Base-by-base conservation (phyloP, 2,329 filamentous ascomycete species). In the Fusarium piperis region DNA sequence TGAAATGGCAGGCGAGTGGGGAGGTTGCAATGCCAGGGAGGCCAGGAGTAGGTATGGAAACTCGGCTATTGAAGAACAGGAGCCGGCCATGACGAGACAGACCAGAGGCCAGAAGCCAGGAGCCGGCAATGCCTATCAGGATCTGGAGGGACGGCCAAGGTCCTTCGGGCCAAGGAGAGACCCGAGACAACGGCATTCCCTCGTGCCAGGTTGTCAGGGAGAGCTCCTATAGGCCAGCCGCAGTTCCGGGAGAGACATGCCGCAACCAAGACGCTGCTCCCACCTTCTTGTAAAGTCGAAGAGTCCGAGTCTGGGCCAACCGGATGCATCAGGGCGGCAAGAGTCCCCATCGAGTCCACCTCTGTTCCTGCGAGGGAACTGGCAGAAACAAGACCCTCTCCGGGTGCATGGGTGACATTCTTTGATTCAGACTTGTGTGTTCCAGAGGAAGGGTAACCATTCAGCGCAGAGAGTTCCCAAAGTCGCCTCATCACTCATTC, bases 361-460 rank as follows among this genome's bases (percentile, higher is more conserved):
- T 36, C 32, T 41, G 35, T 39, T 52, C 52, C 38, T 23, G 26
- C 32, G 39, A 60, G 23, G 20, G 32, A 35, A 36, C 20, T 51
- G 56, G 20, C 15, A 59, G 7, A 18, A 20, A 23, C 58, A 38
- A 16, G 41, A 33, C n/a, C n/a, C 30, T 52, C 58, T 28, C 20
- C 16, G 57, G 57, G 8, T 20, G 30, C 32, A 36, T 26, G 18
- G 39, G 16, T 28, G 41, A 20, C 58, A 48, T n/a, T 39, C 18
- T 16, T 55, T 62, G 48, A 20, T 41, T 65, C 32, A 57, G 44
- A 30, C 23, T 13, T 51, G 38, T 62, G 46, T 18, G 18, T 64
- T 72, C 33, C 64, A 32, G n/a, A 23, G 32, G 46, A 36, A 59
- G 16, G 67, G 67, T 59, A 65, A 30, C 67, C 48, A 67, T 46